Base-by-base conservation (phyloP, 78 protist genomes). In the Dictyostelium firmibasis region DNA sequence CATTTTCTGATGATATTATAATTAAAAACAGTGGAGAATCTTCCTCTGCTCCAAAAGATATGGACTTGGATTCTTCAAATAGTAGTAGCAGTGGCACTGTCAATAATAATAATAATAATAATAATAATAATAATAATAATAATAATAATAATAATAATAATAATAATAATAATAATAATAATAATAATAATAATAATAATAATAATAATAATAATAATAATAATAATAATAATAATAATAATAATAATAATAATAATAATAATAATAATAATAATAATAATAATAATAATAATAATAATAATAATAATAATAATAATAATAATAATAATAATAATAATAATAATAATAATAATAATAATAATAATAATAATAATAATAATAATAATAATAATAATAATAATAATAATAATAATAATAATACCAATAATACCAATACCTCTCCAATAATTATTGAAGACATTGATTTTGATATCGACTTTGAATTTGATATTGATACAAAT, bases 91-190 rank as follows among this genome's bases (percentile, higher is more conserved):
- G 76, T 69, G 8, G 31, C 16, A 50, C n/a, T 13, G 20, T 23
- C 33, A 69, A 27, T 38, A 0, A 9, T 14, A 31, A 23, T 36
- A 13, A 38, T 23, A 31, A 75, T 36, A 75, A 35, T 31, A 72
- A 35, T 31, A 75, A 33, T 29, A 72, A 70, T 70, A 70, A 70
- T 70, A 70, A 70, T 70, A 70, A 70, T 70, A 70, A 70, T 70
- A 70, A 70, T 70, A 70, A 70, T 25, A 70, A 70, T 70, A 70
- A 70, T 70, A 70, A 69, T 69, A 69, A 69, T 69, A 69, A 25
- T 69, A 69, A 69, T 1, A 69, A 69, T 69, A 29, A 29, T 29
- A 69, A 69, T 29, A 69, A 69, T 29, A 69, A 69, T 69, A 69
- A 69, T 69, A 69, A 69, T 29, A 69, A 69, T 69, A 69, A 25